A percentile compares a stretch with the other conserved stretches of the same genome.
Conservation (phyloP, 78 protist genomes). For the Dictyostelium firmibasis region DNA sequence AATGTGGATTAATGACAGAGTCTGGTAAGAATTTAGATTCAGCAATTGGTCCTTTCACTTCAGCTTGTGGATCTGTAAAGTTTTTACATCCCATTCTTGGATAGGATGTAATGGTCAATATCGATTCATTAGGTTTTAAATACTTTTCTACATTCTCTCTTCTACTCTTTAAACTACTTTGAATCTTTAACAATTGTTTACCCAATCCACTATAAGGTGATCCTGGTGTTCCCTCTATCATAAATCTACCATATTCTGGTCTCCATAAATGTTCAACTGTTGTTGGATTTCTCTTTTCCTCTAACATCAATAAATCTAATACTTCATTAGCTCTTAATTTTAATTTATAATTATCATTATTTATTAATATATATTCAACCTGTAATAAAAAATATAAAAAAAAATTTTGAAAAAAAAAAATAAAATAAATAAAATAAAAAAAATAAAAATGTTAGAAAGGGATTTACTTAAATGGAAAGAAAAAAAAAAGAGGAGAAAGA, state of each 20-base stretch:
- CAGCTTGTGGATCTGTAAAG: constrained; percentile 73
- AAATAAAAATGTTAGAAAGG: background rate
- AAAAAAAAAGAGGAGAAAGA: too few relatives aligned
- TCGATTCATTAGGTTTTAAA: constrained; percentile 14
- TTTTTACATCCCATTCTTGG: constrained; percentile 80
- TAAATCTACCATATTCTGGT: constrained; percentile 95
- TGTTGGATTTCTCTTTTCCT: constrained; percentile 41
- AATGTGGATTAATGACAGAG: constrained; percentile 90
- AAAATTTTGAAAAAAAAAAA: background rate
- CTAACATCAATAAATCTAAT: constrained; percentile 29
- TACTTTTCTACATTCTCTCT: constrained; percentile 13
- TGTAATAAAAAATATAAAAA: background rate
- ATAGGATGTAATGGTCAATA: constrained; percentile 70
- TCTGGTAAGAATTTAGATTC: constrained; percentile 92
- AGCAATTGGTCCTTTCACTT: constrained; percentile 77
- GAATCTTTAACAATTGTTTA: constrained; percentile 30
- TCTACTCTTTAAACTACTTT: constrained; percentile 22
- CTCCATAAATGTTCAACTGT: constrained; percentile 86
- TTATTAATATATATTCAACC: constrained; percentile 87
- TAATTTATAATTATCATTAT: constrained; percentile 57
- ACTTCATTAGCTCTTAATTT: constrained; percentile 77
- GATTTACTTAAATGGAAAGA: background rate
- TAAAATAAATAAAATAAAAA: too few relatives aligned
- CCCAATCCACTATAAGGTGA: constrained; percentile 87
- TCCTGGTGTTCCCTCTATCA: constrained; percentile 97